These are phyloP conservation scores for Porpolomopsis calyptriformis DNA, from an alignment of 768 basidiomycete species.

Conservation along the genomic window DNA sequence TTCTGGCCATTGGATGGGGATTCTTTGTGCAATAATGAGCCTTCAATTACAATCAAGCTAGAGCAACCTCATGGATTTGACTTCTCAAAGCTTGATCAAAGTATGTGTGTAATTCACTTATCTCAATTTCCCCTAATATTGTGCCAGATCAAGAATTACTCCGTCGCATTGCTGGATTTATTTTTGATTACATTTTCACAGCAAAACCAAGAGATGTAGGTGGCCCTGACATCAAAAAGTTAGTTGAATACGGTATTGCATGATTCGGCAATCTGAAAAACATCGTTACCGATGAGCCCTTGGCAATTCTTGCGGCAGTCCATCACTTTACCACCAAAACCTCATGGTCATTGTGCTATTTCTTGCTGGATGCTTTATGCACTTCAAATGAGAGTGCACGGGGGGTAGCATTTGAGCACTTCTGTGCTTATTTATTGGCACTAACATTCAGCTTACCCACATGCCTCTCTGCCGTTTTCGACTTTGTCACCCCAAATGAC, in stretches of 20 bases:
- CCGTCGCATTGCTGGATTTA: not conserved
- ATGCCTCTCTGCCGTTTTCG: not conserved
- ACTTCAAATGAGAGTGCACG: not conserved
- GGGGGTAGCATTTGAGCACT: constrained; percentile 2
- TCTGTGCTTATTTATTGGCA: not conserved
- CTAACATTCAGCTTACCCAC: constrained; percentile 1
- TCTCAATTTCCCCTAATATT: too few relatives aligned
- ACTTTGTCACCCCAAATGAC: not conserved
- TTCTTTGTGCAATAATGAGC: too few relatives aligned
- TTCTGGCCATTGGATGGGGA: too few relatives aligned
- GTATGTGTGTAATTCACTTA: too few relatives aligned
- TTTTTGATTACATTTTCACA: constrained; percentile 2
- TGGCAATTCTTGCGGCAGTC: constrained; percentile 2
- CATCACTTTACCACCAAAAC: not conserved
- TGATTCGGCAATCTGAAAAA: not conserved
- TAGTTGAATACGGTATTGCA: constrained; percentile 1
- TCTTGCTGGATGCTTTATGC: not conserved
- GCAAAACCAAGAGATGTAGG: not conserved
- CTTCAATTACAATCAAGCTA: too few relatives aligned
- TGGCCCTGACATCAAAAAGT: not conserved
- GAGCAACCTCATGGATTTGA: too few relatives aligned
- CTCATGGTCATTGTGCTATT: not conserved
- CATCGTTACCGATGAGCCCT: not conserved
- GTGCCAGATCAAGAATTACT: not conserved
- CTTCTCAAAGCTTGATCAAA: too few relatives aligned